Evolutionary conservation across 1,284 basidiomycete species (phyloP).

Genomic region (Moniliella sp.): DNA sequence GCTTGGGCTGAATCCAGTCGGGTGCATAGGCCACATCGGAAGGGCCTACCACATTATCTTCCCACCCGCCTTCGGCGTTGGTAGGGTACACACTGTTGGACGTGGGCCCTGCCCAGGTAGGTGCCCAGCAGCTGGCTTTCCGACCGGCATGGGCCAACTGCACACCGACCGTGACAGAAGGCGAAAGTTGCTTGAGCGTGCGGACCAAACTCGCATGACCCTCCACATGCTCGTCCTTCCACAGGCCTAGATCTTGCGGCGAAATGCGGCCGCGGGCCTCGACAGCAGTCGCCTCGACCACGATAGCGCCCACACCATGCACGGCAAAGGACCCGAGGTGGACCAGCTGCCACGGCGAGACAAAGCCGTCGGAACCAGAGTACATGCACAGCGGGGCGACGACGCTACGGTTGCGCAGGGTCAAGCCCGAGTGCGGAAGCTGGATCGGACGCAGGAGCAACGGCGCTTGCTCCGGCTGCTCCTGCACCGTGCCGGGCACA

Average conservation of each 20-base stretch:
- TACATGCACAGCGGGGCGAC: slow-evolving; percentile 29
- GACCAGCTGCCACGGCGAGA: slow-evolving; percentile 23
- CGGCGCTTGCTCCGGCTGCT: too few species aligned
- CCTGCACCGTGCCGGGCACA: too few species aligned
- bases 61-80: slow-evolving; percentile 45
- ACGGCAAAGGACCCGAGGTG: slow-evolving; percentile 26
- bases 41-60: slow-evolving; percentile 45
- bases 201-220: slow-evolving; percentile 50
- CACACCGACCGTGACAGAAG: slow-evolving; percentile 49
- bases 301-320: slow-evolving; percentile 22
- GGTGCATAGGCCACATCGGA: slow-evolving; percentile 43
- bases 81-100: slow-evolving; percentile 8
- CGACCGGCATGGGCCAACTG: slow-evolving; percentile 61
- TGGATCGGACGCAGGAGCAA: too few species aligned
- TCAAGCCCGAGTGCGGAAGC: slow-evolving; percentile 10
- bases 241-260: slow-evolving; percentile 46
- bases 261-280: slow-evolving; percentile 53
- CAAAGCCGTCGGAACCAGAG: slow-evolving; percentile 17
- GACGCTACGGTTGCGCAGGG: slow-evolving; percentile 21
- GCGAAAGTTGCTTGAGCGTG: slow-evolving; percentile 45
- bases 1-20: slow-evolving; percentile 42
- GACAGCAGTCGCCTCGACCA: slow-evolving; percentile 36
- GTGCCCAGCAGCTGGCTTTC: slow-evolving; percentile 42
- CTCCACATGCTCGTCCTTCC: slow-evolving; percentile 52
- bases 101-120: slow-evolving; percentile 34